phyloP scores from a whole-genome alignment of 768 basidiomycete genomes.

The Tylopilus cervinicoccineus region DNA sequence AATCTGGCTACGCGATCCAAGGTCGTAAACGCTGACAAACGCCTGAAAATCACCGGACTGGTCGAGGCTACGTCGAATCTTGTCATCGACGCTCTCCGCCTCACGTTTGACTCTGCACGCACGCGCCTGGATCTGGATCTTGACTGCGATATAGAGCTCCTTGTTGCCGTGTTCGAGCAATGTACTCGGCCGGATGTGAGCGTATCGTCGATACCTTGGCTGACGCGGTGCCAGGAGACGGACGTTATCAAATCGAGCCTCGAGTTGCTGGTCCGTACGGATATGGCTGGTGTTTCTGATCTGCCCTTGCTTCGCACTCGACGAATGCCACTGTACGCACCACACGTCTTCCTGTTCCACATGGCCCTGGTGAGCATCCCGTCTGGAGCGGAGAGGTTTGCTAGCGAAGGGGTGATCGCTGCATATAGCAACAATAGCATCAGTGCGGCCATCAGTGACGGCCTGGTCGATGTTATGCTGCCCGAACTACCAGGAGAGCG shows the following conservation, averaged over 20 bases:
- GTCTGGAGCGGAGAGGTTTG: conserved; percentile 78
- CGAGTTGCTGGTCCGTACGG: conserved; percentile 63
- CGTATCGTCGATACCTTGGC: conserved; percentile 70
- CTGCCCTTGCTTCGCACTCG: conserved; percentile 56
- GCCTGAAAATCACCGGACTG: conserved; percentile 53
- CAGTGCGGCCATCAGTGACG: conserved; percentile 70
- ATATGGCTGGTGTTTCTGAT: conserved; percentile 69
- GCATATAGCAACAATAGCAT: conserved; percentile 85
- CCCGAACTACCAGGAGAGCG: conserved; percentile 72
- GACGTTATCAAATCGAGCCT: conserved; percentile 75
- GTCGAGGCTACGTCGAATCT: conserved; percentile 61
- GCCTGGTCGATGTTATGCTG: conserved; percentile 61
- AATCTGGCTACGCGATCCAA: conserved; percentile 47
- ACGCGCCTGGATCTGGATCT: conserved; percentile 56
- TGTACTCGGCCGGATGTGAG: conserved; percentile 67
- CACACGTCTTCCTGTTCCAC: conserved; percentile 81
- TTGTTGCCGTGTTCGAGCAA: conserved; percentile 81
- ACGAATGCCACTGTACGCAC: conserved; percentile 67
- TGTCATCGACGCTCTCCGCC: conserved; percentile 62
- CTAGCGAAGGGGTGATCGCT: conserved; percentile 74
- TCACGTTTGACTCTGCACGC: conserved; percentile 63
- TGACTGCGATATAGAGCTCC: conserved; percentile 76
- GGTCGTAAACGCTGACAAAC: conserved; percentile 54
- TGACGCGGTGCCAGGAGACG: conserved; percentile 74
- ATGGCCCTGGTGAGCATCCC: conserved; percentile 76